Conservation (phyloP, 306 rosid species). For the Ormosia emarginata region DNA sequence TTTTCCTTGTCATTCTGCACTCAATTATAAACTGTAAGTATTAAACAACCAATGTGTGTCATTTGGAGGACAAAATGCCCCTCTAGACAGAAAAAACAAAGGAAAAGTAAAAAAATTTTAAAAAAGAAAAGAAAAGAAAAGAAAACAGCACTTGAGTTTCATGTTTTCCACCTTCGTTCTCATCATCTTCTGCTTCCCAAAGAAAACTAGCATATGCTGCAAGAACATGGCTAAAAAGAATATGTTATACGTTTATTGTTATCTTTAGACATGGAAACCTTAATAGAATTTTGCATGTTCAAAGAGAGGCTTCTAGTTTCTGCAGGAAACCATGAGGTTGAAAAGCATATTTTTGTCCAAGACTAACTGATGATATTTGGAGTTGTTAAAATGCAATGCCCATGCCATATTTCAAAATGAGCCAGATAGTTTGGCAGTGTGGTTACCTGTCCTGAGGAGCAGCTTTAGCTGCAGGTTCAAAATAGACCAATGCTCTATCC, state of each 20-base stretch:
- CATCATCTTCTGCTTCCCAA: slow-evolving; percentile 60
- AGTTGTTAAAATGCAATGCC: neutral
- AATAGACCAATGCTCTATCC: slow-evolving; percentile 58
- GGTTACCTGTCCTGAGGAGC: slow-evolving; percentile 69
- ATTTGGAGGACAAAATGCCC: neutral
- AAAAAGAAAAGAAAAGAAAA: neutral
- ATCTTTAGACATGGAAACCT: slow-evolving; percentile 9
- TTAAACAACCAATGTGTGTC: neutral
- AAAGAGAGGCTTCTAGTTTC: slow-evolving; percentile 1
- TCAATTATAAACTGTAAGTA: slow-evolving; percentile 20
- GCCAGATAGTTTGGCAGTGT: neutral
- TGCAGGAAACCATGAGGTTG: neutral
- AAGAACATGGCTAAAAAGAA: slow-evolving; percentile 63
- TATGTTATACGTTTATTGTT: slow-evolving; percentile 2
- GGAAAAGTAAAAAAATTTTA: neutral
- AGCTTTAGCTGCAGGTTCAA: slow-evolving; percentile 65
- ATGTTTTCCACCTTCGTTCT: slow-evolving; percentile 31
- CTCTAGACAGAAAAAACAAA: neutral
- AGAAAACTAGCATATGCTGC: slow-evolving; percentile 87
- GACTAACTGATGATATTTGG: neutral
- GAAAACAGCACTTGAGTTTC: slow-evolving; percentile 42
- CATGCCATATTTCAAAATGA: neutral
- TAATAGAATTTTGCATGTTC: slow-evolving; percentile 2
- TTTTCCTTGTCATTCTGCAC: slow-evolving; percentile 42
- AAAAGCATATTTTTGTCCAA: neutral